Base-by-base conservation (phyloP, 2,329 filamentous ascomycete genomes). In the Hypoxylon sp. region DNA sequence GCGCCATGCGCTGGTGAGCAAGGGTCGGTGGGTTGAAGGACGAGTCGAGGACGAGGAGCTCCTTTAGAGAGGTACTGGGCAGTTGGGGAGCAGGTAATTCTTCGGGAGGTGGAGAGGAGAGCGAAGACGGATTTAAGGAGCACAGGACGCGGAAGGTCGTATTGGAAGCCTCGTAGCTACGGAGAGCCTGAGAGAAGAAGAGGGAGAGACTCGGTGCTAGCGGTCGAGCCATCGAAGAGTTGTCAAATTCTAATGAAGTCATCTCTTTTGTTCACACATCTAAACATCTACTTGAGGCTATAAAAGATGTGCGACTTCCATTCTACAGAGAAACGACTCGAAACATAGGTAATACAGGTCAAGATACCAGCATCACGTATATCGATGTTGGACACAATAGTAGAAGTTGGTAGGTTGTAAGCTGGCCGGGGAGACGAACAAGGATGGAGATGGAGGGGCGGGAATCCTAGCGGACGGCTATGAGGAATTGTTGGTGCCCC, bases 1-100 rank as follows among this genome's bases (percentile, higher is more conserved):
- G 76, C 0, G 84, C 86, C 82, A 92, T 89, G 62, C 80, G 80
- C 47, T 84, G 80, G 75, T 92, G 89, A 2, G 89, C 89, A 6
- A 81, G 79, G 0, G 89, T 91, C 0, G 89, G 89, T 27, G 89
- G 89, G 75, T 92, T 91, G 81, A 91, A 92, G 65, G 88, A 90
- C 55, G 89, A 89, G 78, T 92, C 89, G 51, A 91, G 84, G 61
- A 91, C 81, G 58, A 91, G 79, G 64, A 92, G 80, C 17, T 76
- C 78, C 21, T 67, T 71, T 0, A 74, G 74, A 2, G 70, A 62
- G n/a, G 50, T 73, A 65, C 69, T 72, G 13, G 77, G 75, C 11
- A 76, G 53, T 24, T 53, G 37, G 4, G 63, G 48, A 68, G 66
- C 24, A 27, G 24, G 29, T 63, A 64, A 52, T 61, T 50, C 13